phyloP scores from a whole-genome alignment of 1,139 yeast genomes.

The Sugiyamaella novakii region DNA sequence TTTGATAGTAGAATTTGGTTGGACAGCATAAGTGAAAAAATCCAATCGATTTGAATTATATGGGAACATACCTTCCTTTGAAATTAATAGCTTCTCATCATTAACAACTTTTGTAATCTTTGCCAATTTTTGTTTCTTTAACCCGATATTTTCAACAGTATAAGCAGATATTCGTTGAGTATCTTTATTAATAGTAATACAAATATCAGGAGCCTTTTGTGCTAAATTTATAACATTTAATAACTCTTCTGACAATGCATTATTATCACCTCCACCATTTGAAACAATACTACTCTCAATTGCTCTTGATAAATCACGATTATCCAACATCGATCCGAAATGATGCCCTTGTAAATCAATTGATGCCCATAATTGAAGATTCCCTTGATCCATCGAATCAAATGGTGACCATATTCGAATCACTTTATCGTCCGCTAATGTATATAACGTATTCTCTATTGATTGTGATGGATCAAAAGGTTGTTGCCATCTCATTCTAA shows the following conservation, averaged over 20 bases:
- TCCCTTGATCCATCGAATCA: conserved; percentile 48
- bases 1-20: background rate
- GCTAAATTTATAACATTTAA: conserved; percentile 36
- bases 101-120: conserved; percentile 33
- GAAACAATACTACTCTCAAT: conserved; percentile 40
- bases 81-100: conserved; percentile 12
- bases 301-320: conserved; percentile 50
- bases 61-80: conserved; percentile 23
- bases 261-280: conserved; percentile 17
- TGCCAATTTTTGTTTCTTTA: conserved; percentile 50
- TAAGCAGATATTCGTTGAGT: conserved; percentile 51
- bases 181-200: conserved; percentile 51
- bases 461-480: conserved; percentile 34
- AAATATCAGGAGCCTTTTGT: conserved; percentile 51
- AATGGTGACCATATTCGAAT: conserved; percentile 75
- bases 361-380: conserved; percentile 62
- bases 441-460: conserved; percentile 54
- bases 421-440: conserved; percentile 57
- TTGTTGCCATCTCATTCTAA: conserved; percentile 43
- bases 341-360: conserved; percentile 44
- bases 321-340: conserved; percentile 60
- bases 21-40: conserved; percentile 22
- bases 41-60: conserved; percentile 23
- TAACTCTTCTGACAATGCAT: conserved; percentile 23
- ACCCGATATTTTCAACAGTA: conserved; percentile 55